Evolutionary conservation across 257 asterid species (phyloP), one percentile per base, ranked within the genome.

Genomic region (Lavandula angustifolia): DNA sequence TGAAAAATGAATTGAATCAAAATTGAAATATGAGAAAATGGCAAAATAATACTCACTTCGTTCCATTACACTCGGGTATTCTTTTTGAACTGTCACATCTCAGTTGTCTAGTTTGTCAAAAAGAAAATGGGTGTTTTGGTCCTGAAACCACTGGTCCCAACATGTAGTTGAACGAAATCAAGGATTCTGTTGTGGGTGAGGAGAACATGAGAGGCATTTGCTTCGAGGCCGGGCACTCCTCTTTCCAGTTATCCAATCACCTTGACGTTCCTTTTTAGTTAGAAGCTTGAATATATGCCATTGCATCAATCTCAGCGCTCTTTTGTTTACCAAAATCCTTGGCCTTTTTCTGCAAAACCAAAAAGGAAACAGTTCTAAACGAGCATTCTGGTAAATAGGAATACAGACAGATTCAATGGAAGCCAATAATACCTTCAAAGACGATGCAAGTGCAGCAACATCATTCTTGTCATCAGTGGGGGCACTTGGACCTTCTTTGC

Each of bases 341-440:
- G 0, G 85, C 80, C 70, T 88, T 73, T 74, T 76, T 77, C 98
- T 88, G 89, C 77, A 80, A 29, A 34, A 54, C 56, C 27, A 13
- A 33, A 9, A 3, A 22, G 27, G 16, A 10, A 60, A 17, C 12
- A 10, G 35, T 13, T 47, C 53, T 13, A 41, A 46, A 14, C 9
- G 22, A 6, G 27, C 27, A 22, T 22, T 22, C 27, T 22, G 27
- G 27, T 22, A 22, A 53, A 13, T 22, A 10, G 9, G 18, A 44
- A 35, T 54, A 49, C 32, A 27, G 40, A 49, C 32, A 27, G 40
- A 50, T 31, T 35, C 12, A 14, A 50, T 32, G 11, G 40, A 32
- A 38, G 55, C 43, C 31, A 32, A 64, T 12, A 29, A 49, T 82
- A 88, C 96, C 92, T 86, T 92, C 81, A 92, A 58, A 55, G 98